These are phyloP conservation scores for Antitrichia curtipendula DNA, from an alignment of 225 moss, liverwort and hornwort species.

Conservation along the genomic window DNA sequence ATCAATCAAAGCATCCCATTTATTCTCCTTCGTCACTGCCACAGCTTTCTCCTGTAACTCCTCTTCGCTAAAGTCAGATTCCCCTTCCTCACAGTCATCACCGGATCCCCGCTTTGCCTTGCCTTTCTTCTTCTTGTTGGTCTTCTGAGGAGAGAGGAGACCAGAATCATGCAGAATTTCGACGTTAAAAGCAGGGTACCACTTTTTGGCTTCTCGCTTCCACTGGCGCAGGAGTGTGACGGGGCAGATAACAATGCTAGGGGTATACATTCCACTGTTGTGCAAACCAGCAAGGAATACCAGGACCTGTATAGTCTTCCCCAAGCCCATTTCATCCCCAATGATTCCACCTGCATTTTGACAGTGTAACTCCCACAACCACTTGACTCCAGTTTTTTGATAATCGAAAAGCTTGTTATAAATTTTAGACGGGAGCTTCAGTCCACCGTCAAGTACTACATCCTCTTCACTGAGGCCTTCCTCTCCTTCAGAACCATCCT, in stretches of 20 bases:
- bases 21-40: slow-evolving; percentile 29
- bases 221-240: slow-evolving; percentile 93
- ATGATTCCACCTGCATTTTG: slow-evolving; percentile 93
- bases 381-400: slow-evolving; percentile 94
- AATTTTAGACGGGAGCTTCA: slow-evolving; percentile 56
- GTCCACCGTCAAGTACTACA: slow-evolving; percentile 75
- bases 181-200: slow-evolving; percentile 71
- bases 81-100: slow-evolving; percentile 33
- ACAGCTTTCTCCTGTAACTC: slow-evolving; percentile 18
- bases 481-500: slow-evolving; percentile 12
- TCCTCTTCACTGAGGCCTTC: slow-evolving; percentile 41
- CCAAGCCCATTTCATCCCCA: slow-evolving; percentile 98
- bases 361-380: slow-evolving; percentile 96
- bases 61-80: slow-evolving; percentile 23
- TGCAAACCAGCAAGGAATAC: slow-evolving; percentile 79
- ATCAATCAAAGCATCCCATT: slow-evolving; percentile 64
- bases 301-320: slow-evolving; percentile 83
- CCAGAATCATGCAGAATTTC: slow-evolving; percentile 88
- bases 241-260: slow-evolving; percentile 80
- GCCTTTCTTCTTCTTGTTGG: slow-evolving; percentile 20
- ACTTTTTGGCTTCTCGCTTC: slow-evolving; percentile 80
- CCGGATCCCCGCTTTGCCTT: slow-evolving; percentile 16
- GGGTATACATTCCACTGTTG: slow-evolving; percentile 61
- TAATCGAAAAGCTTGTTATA: slow-evolving; percentile 79
- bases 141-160: slow-evolving; percentile 11